These are phyloP conservation scores for Phytomonas sp. DNA, from an alignment of 208 protist species.

Conservation along the genomic window DNA sequence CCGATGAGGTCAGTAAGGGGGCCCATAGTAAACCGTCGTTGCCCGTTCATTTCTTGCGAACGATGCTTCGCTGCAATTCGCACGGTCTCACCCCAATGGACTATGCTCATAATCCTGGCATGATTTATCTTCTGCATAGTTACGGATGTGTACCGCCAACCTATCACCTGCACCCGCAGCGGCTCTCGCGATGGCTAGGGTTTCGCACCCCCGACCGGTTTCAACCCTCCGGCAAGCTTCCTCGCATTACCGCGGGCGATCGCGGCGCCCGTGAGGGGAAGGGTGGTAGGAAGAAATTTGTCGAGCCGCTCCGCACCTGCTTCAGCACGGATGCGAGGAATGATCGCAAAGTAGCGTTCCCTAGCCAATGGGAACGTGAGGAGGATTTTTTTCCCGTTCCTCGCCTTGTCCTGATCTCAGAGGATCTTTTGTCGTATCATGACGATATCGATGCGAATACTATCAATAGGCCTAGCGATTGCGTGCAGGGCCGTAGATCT, in stretches of 20 bases:
- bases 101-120: conserved; percentile 59
- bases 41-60: conserved; percentile 42
- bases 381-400: conserved; percentile 43
- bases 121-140: conserved; percentile 62
- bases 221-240: neutral
- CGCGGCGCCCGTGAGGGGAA: neutral
- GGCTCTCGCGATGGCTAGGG: conserved; percentile 11
- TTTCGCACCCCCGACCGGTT: neutral
- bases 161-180: conserved; percentile 66
- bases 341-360: neutral
- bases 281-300: neutral
- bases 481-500: neutral
- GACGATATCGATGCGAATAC: conserved; percentile 31
- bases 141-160: conserved; percentile 75
- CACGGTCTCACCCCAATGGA: conserved; percentile 74
- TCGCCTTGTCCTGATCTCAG: conserved; percentile 49
- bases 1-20: neutral
- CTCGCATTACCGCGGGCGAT: neutral
- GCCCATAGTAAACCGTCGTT: neutral
- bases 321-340: neutral
- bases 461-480: conserved; percentile 5
- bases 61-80: conserved; percentile 61
- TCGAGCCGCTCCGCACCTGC: neutral
- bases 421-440: conserved; percentile 41
- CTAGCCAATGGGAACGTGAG: neutral